Base-by-base conservation (phyloP, 1,139 yeast species). In the Kodamaea sp. region DNA sequence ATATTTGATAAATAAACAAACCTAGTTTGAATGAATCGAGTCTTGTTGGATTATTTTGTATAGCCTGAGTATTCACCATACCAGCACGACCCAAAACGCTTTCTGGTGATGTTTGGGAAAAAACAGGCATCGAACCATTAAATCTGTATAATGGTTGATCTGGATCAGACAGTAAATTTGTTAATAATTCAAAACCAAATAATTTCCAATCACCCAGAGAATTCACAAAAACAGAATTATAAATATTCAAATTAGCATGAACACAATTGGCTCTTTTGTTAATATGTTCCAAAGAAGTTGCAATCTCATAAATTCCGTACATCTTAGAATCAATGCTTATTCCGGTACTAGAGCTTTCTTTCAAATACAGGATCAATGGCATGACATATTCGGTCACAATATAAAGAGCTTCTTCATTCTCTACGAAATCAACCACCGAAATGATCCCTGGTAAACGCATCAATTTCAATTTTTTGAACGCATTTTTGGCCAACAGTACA, bases 391-490 rank as follows among this genome's bases (percentile, higher is more conserved):
- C 98, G 1, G 96, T 84, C 7, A 89, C 73, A 24, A 90, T 71
- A 50, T 84, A 82, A n/a, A 85, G 62, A 34, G 60, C 62, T 20
- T 71, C 65, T 35, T 82, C 87, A 31, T 74, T 72, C 55, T 84
- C 95, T 38, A 81, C 71, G 27, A 84, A 78, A 48, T 90, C 97
- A 8, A 86, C 51, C 10, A 81, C 75, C 31, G 73, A 68, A 37
- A 89, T 67, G 15, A 89, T 73, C 1, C 95, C 95, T 0, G 98
- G 98, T 24, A 86, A 70, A 44, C 82, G 78, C 53, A 89, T 67
- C 25, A 80, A 67, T 54, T 86, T 83, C 47, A 84, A 69, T 54
- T 81, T 84, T 39, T 70, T 75, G 40, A 78, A 69, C 37, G 85
- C 75, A 57, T 88, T 87, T 37, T 70, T 63, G 1, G 92, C 92